Conservation (phyloP, 805 yeast genomes). For the Lipomyces yamadae region DNA sequence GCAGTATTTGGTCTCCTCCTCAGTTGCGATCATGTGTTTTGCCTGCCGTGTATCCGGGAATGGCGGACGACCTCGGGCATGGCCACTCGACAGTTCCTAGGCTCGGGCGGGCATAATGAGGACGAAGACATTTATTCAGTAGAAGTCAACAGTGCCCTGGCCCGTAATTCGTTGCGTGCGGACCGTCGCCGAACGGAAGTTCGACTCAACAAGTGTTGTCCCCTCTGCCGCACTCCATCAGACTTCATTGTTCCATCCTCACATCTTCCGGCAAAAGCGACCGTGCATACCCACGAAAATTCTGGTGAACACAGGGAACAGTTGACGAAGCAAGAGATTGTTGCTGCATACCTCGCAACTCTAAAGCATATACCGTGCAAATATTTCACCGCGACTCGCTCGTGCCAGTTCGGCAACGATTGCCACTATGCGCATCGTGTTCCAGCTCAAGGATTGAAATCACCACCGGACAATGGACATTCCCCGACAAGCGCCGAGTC, state of each 20-base stretch:
- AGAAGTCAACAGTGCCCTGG: background rate
- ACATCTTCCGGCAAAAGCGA: constrained; percentile 10
- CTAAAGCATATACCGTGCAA: constrained; percentile 32
- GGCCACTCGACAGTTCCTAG: constrained; percentile 5
- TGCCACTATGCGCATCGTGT: constrained; percentile 29
- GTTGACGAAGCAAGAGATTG: constrained; percentile 25
- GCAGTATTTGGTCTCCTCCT: constrained; percentile 24
- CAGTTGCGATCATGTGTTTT: constrained; percentile 28
- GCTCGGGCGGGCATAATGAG: background rate
- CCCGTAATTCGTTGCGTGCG: background rate
- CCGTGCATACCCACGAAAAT: background rate
- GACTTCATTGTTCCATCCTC: constrained; percentile 31
- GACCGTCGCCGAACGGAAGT: background rate
- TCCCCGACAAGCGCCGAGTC: background rate
- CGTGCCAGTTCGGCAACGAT: constrained; percentile 30
- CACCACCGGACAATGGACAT: background rate
- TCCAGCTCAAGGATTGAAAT: background rate
- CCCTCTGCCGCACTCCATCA: constrained; percentile 30
- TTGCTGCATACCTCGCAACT: constrained; percentile 20
- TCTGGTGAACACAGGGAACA: background rate
- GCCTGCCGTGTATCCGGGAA: constrained; percentile 25
- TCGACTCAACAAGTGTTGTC: constrained; percentile 26
- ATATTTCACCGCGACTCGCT: constrained; percentile 9
- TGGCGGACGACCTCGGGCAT: constrained; percentile 22
- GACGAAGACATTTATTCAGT: background rate